Evolutionary conservation across 768 basidiomycete species (phyloP).

Genomic region (Podaxis sp.): DNA sequence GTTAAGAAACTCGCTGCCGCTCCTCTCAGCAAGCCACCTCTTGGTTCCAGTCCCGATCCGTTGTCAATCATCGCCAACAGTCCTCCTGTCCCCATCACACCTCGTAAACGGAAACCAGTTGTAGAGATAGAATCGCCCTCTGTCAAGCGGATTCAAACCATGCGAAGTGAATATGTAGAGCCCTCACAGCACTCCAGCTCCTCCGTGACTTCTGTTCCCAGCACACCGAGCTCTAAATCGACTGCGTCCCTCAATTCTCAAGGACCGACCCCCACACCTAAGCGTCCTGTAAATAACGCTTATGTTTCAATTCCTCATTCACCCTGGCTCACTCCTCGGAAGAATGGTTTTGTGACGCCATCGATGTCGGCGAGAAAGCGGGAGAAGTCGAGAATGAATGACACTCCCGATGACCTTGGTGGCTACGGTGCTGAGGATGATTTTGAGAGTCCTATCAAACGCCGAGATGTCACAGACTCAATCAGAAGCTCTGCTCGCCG

Average conservation of each 20-base stretch:
- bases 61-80: constrained; percentile 35
- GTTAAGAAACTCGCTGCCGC: constrained; percentile 13
- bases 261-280: constrained; percentile 26
- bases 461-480: constrained; percentile 24
- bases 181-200: constrained; percentile 14
- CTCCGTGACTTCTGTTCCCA: constrained; percentile 18
- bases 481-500: constrained; percentile 50
- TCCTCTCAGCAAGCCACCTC: constrained; percentile 11
- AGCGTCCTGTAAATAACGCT: constrained; percentile 33
- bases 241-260: constrained; percentile 16
- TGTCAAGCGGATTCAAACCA: constrained; percentile 49
- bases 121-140: constrained; percentile 59
- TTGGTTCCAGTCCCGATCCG: constrained; percentile 52
- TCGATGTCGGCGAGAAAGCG: constrained; percentile 14
- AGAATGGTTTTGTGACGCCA: constrained; percentile 15
- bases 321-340: constrained; percentile 40
- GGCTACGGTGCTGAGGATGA: constrained; percentile 53
- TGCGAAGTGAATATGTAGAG: constrained; percentile 8
- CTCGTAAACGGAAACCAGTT: constrained; percentile 66
- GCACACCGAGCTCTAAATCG: constrained; percentile 26
- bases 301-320: constrained; percentile 44
- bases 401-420: constrained; percentile 43
- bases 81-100: constrained; percentile 38
- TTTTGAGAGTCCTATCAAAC: constrained; percentile 28
- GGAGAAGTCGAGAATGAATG: constrained; percentile 28